These are phyloP conservation scores for Kluyveromyces marxianus DNA, from an alignment of 1,139 yeast genomes.

Conservation along the genomic window DNA sequence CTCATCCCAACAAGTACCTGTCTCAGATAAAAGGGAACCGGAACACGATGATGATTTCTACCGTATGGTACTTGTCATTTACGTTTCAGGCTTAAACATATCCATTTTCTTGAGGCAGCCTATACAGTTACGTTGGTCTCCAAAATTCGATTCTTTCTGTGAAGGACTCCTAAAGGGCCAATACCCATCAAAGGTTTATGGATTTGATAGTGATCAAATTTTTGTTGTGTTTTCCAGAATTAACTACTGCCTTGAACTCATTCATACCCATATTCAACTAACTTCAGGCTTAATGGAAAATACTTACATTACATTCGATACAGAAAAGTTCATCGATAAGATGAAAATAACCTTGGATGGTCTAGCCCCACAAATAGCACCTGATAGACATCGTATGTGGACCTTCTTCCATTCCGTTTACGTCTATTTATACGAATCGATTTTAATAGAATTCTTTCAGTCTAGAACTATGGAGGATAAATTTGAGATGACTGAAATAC, in stretches of 20 bases:
- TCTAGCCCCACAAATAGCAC: constrained; percentile 28
- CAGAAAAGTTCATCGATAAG: background rate
- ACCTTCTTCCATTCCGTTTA: constrained; percentile 59
- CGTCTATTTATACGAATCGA: constrained; percentile 59
- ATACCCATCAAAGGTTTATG: constrained; percentile 28
- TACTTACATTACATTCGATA: constrained; percentile 11
- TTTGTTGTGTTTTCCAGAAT: constrained; percentile 56
- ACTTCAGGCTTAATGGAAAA: constrained; percentile 34
- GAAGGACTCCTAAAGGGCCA: constrained; percentile 17
- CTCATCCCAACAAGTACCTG: background rate
- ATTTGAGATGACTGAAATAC: constrained; percentile 11
- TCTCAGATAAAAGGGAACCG: constrained; percentile 1
- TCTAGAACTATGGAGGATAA: constrained; percentile 8
- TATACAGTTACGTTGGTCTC: constrained; percentile 25
- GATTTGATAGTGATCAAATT: constrained; percentile 31
- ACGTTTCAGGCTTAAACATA: constrained; percentile 30
- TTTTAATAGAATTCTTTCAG: constrained; percentile 14
- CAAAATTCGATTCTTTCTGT: constrained; percentile 17
- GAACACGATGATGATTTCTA: constrained; percentile 20
- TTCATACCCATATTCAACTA: constrained; percentile 37
- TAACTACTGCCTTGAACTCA: constrained; percentile 54
- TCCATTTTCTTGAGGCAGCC: constrained; percentile 32
- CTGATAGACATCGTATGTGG: constrained; percentile 37
- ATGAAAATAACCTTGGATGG: constrained; percentile 15
- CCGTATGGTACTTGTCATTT: constrained; percentile 31